Evolutionary conservation across 108 stramenopile species (phyloP).

Genomic region (Skeletonema menzelii): DNA sequence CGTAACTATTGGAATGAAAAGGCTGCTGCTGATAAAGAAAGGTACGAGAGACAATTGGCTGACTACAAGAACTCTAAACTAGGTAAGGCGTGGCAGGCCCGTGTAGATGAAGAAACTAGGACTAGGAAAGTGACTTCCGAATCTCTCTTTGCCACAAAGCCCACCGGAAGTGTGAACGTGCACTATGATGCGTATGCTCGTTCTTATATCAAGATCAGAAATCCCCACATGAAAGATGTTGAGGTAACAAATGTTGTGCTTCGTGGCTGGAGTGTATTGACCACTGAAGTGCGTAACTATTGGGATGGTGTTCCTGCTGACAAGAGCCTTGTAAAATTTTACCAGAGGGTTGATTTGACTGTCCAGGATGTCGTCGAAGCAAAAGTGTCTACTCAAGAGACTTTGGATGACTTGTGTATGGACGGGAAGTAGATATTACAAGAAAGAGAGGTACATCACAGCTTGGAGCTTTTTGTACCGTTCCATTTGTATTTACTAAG

Average conservation of each 20-base stretch:
- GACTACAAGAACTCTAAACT: slow-evolving; percentile 27
- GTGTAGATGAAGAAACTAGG: too few species aligned
- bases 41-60: slow-evolving; percentile 64
- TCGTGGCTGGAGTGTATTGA: too few species aligned
- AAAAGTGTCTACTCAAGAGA: too few species aligned
- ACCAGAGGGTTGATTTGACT: too few species aligned
- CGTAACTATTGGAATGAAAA: slow-evolving; percentile 65
- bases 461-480: background rate
- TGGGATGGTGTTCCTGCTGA: too few species aligned
- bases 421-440: too few species aligned
- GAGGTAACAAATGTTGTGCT: slow-evolving; percentile 67
- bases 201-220: slow-evolving; percentile 58
- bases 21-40: slow-evolving; percentile 70
- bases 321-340: too few species aligned
- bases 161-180: slow-evolving; percentile 73
- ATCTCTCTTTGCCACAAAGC: background rate
- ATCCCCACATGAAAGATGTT: slow-evolving; percentile 72
- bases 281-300: too few species aligned
- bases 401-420: too few species aligned
- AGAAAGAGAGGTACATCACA: slow-evolving; percentile 25
- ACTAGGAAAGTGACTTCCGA: background rate
- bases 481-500: background rate
- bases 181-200: slow-evolving; percentile 66
- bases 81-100: too few species aligned
- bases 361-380: too few species aligned